These are phyloP conservation scores for Capsicum chinense DNA, from an alignment of 257 asterid genomes.

Conservation along the genomic window DNA sequence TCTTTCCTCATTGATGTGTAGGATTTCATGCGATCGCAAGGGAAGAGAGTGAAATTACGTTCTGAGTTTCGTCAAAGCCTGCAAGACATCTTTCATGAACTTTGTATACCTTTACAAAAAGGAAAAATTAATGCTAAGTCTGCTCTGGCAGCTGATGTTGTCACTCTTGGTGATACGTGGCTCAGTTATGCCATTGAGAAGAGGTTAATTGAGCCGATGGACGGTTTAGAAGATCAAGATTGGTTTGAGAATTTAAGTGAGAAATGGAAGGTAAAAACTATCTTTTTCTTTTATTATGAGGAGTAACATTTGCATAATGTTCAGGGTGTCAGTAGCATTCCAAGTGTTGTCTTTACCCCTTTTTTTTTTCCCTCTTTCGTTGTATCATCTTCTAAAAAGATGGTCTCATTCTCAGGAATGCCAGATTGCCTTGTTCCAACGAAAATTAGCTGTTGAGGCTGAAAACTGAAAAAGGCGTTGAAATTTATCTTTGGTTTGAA, in stretches of 20 bases:
- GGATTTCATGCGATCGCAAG: conserved; percentile 86
- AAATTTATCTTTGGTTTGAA: background rate
- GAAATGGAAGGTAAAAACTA: conserved; percentile 78
- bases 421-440: background rate
- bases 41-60: conserved; percentile 68
- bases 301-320: background rate
- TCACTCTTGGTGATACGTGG: conserved; percentile 94
- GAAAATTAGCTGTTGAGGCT: background rate
- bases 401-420: background rate
- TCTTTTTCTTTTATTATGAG: background rate
- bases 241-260: conserved; percentile 77
- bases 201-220: conserved; percentile 77
- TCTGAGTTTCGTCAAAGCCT: conserved; percentile 75
- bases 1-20: conserved; percentile 38
- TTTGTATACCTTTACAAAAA: conserved; percentile 50
- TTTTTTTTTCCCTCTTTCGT: background rate
- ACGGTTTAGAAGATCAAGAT: conserved; percentile 65
- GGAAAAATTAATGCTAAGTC: conserved; percentile 63
- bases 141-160: conserved; percentile 72
- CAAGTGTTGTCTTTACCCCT: background rate
- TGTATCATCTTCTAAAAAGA: conserved; percentile 2
- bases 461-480: background rate
- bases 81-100: conserved; percentile 68
- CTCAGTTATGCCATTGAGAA: conserved; percentile 68
- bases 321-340: background rate